A percentile compares a stretch with the other conserved stretches of the same genome.
Conservation (phyloP, 2,329 filamentous ascomycete genomes). For the Colletotrichum lentis region DNA sequence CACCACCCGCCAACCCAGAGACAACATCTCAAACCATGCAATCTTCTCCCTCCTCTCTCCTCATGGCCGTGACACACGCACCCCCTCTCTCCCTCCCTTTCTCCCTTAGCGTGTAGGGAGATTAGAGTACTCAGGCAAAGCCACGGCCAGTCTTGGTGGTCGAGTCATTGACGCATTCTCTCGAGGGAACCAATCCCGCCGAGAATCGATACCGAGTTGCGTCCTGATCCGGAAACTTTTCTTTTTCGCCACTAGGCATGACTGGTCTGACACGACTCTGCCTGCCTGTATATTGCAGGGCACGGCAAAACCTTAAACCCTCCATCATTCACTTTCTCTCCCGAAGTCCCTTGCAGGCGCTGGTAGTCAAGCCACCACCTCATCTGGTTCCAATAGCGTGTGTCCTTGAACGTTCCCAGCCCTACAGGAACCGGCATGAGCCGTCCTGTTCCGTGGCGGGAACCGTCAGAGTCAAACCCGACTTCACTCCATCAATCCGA, state of each 20-base stretch:
- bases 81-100: not conserved
- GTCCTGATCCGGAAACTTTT: slow-evolving; percentile 23
- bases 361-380: not conserved
- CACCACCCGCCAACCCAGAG: not conserved
- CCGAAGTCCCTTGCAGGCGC: not conserved
- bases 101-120: not conserved
- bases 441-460: not conserved
- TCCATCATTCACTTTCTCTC: not conserved
- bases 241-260: not conserved
- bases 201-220: slow-evolving; percentile 10
- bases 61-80: no score
- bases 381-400: not conserved
- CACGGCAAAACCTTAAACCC: not conserved
- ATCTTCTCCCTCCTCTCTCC: not conserved
- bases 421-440: not conserved
- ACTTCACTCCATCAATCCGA: slow-evolving; percentile 13
- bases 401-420: not conserved
- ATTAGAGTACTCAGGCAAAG: not conserved
- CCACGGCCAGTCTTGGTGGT: not conserved
- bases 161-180: not conserved
- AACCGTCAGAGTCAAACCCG: slow-evolving; percentile 18
- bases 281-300: not conserved
- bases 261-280: not conserved
- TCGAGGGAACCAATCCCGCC: slow-evolving; percentile 31
- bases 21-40: not conserved